Percentiles rank a stretch among this genome's conserved stretches.
Conservation (phyloP, 2,329 filamentous ascomycete genomes). For the Scedosporium aurantiacum region DNA sequence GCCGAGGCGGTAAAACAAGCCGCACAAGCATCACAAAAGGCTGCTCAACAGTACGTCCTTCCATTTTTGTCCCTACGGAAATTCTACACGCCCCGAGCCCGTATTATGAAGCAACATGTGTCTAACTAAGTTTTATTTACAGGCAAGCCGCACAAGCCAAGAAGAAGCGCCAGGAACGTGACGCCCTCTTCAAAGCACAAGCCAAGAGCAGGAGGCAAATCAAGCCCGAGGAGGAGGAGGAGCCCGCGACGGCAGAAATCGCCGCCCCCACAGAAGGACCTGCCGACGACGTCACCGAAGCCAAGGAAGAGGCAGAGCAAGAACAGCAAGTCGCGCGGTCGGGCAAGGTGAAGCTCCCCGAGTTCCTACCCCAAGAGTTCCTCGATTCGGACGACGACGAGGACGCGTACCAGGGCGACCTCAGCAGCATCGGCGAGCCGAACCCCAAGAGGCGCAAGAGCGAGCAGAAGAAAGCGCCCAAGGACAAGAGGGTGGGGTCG, state of each 20-base stretch:
- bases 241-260: not conserved
- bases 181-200: conserved; percentile 43
- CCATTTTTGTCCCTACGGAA: not conserved
- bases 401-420: conserved; percentile 13
- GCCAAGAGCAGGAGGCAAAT: conserved; percentile 34
- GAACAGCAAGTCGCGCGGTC: conserved; percentile 1
- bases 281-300: conserved; percentile 10
- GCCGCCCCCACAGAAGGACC: not conserved
- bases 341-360: conserved; percentile 20
- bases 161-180: conserved; percentile 44
- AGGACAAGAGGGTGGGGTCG: conserved; percentile 38
- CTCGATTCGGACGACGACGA: conserved; percentile 34
- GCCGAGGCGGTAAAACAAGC: conserved; percentile 35
- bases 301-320: conserved; percentile 11
- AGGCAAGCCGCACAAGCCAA: conserved; percentile 41
- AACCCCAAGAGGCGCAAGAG: not conserved
- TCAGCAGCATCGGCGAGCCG: conserved; percentile 2
- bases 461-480: conserved; percentile 20
- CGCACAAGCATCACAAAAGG: conserved; percentile 34
- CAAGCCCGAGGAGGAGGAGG: conserved; percentile 8
- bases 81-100: not conserved
- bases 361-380: conserved; percentile 41
- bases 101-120: not conserved
- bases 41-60: conserved; percentile 36
- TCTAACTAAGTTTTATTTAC: not conserved